These are phyloP conservation scores for Cladosporium colombiae DNA, from an alignment of 2,329 filamentous ascomycete genomes.

Conservation along the genomic window DNA sequence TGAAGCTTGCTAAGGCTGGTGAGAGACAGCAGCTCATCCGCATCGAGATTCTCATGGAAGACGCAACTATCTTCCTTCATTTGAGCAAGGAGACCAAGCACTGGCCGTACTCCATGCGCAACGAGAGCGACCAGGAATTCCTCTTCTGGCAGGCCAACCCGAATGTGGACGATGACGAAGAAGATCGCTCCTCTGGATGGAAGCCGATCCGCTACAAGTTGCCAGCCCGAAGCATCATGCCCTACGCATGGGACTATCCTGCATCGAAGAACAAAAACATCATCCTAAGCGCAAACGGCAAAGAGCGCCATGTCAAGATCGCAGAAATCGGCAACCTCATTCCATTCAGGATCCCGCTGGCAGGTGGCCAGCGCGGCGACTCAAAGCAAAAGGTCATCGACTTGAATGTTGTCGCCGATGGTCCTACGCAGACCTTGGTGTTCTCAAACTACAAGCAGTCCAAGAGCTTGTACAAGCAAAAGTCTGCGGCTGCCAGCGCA, in stretches of 20 bases:
- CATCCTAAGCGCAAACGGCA: constrained; percentile 74
- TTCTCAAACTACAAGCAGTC: constrained; percentile 91
- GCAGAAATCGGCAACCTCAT: constrained; percentile 96
- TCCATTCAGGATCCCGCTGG: constrained; percentile 82
- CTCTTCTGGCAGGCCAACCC: constrained; percentile 95
- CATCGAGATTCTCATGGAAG: constrained; percentile 87
- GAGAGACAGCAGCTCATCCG: constrained; percentile 86
- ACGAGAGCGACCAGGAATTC: constrained; percentile 96
- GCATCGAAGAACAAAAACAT: constrained; percentile 96
- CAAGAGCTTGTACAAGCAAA: constrained; percentile 84
- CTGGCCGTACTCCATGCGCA: constrained; percentile 98
- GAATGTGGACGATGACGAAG: constrained; percentile 87
- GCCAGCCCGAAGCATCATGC: constrained; percentile 95
- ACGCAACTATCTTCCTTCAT: constrained; percentile 89
- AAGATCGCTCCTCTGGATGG: constrained; percentile 80
- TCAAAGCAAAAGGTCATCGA: constrained; percentile 83
- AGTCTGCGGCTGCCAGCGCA: constrained; percentile 57
- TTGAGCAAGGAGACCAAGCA: constrained; percentile 88
- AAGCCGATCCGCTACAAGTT: constrained; percentile 88
- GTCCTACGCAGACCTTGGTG: constrained; percentile 91
- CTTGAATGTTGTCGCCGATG: constrained; percentile 92
- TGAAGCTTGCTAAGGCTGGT: constrained; percentile 89
- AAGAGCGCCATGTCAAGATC: constrained; percentile 88
- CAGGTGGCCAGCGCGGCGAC: constrained; percentile 52
- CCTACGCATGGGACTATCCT: constrained; percentile 98